phyloP scores from a whole-genome alignment of 1,284 basidiomycete genomes.

The Heterobasidion annosum region DNA sequence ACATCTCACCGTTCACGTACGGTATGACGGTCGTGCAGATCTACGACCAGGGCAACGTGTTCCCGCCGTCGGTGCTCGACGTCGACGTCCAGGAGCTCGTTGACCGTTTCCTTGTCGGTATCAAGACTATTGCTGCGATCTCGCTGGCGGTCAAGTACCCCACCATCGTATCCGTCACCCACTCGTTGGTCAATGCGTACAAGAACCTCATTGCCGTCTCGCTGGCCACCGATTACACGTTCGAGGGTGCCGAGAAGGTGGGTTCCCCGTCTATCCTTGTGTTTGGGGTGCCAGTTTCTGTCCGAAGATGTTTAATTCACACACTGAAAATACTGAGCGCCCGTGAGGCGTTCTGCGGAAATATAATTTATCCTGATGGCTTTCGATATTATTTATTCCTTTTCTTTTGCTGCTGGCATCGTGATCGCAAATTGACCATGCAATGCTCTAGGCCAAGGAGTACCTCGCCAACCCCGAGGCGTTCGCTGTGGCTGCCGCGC shows the following conservation, averaged over 20 bases:
- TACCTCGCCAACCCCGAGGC: conserved; percentile 96
- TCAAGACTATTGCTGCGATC: conserved; percentile 94
- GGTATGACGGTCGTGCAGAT: conserved; percentile 96
- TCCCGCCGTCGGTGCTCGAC: conserved; percentile 89
- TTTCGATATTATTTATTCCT: conserved; percentile 17
- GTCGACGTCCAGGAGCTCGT: conserved; percentile 88
- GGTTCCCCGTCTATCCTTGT: conserved; percentile 6
- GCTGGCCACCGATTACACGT: conserved; percentile 90
- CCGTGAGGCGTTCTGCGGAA: conserved; percentile 35
- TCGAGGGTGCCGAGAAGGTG: conserved; percentile 93
- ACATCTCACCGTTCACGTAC: conserved; percentile 98
- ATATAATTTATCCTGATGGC: conserved; percentile 11
- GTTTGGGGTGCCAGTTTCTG: conserved; percentile 3
- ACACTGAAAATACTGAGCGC: conserved; percentile 81
- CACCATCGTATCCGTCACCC: conserved; percentile 87
- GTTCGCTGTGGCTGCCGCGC: conserved; percentile 75
- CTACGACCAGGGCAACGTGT: conserved; percentile 87
- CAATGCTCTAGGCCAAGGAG: conserved; percentile 74
- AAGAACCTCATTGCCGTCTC: conserved; percentile 95
- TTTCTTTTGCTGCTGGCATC: conserved; percentile 13
- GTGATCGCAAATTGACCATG: conserved; percentile 16
- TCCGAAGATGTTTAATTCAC: conserved; percentile 29
- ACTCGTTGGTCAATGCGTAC: conserved; percentile 98
- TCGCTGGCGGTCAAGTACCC: conserved; percentile 96
- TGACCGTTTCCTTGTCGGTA: conserved; percentile 84